phyloP scores from a whole-genome alignment of 768 basidiomycete genomes.

The Punctularia strigosozonata region DNA sequence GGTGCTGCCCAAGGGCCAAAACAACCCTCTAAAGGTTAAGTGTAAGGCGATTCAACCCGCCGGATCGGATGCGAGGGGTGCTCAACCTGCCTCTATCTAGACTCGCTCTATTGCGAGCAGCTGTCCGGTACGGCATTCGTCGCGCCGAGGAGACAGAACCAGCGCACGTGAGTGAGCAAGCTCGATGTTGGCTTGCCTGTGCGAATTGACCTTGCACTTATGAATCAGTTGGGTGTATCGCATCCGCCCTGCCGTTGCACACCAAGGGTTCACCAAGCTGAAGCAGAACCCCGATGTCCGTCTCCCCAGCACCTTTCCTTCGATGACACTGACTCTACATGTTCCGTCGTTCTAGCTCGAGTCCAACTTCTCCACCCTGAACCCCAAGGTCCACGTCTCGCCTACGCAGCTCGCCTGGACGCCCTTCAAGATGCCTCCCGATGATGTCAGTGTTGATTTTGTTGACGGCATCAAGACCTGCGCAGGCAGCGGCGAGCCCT shows the following conservation, averaged over 20 bases:
- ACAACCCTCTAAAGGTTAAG: constrained; percentile 49
- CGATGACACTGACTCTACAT: neutral
- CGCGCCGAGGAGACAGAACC: constrained; percentile 42
- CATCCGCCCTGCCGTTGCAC: constrained; percentile 57
- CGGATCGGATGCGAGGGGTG: constrained; percentile 15
- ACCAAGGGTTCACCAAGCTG: constrained; percentile 44
- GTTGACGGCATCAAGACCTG: constrained; percentile 51
- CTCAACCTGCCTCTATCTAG: neutral
- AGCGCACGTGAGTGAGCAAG: constrained; percentile 29
- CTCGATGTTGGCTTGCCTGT: neutral
- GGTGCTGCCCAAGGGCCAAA: constrained; percentile 45
- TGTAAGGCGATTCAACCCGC: constrained; percentile 53
- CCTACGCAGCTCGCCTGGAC: constrained; percentile 59
- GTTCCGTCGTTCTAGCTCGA: constrained; percentile 30
- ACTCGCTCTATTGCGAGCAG: constrained; percentile 17
- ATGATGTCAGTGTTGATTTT: constrained; percentile 33
- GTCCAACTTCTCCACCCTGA: constrained; percentile 45
- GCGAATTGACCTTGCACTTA: neutral
- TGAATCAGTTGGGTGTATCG: constrained; percentile 47
- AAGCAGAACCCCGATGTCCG: constrained; percentile 48
- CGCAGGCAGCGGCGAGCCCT: constrained; percentile 52
- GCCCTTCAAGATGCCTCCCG: constrained; percentile 42
- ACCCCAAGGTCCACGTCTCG: constrained; percentile 47
- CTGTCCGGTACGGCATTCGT: constrained; percentile 52
- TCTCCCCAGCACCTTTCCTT: constrained; percentile 1